Conservation (phyloP, 2,329 filamentous ascomycete genomes). For the Macroventuria anomochaeta region DNA sequence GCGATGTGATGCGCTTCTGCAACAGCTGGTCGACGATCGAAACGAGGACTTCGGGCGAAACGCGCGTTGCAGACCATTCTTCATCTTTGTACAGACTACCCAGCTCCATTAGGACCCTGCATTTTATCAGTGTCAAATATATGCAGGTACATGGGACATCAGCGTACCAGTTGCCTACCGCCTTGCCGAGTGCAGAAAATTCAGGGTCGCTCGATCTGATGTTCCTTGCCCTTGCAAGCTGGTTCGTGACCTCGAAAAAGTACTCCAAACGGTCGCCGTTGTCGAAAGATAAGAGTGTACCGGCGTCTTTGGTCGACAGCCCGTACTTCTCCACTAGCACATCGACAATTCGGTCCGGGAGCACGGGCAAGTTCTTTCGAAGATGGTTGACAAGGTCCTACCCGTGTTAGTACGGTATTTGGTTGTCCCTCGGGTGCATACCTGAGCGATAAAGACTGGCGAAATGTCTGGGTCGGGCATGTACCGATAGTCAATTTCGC, state of each 20-base stretch:
- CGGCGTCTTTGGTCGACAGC: constrained; percentile 80
- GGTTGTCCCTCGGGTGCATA: constrained; percentile 22
- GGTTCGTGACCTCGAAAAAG: constrained; percentile 70
- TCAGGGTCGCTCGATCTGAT: constrained; percentile 33
- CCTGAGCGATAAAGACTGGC: constrained; percentile 74
- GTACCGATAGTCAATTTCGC: constrained; percentile 96
- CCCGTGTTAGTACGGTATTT: constrained; percentile 11
- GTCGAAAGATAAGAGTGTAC: constrained; percentile 78
- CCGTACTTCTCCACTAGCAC: constrained; percentile 68
- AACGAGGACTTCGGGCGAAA: constrained; percentile 52
- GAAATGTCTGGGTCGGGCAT: constrained; percentile 95
- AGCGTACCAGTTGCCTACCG: constrained; percentile 63
- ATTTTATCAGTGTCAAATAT: constrained; percentile 5
- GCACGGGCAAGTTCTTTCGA: constrained; percentile 66
- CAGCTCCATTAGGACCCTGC: constrained; percentile 59
- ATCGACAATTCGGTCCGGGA: constrained; percentile 74
- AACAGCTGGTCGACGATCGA: constrained; percentile 53
- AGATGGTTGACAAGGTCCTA: constrained; percentile 71
- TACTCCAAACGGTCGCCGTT: constrained; percentile 82
- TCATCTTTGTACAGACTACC: constrained; percentile 55
- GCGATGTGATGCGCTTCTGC: constrained; percentile 56
- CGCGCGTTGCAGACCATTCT: constrained; percentile 51
- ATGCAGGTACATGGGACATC: background rate
- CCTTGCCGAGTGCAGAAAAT: constrained; percentile 48
- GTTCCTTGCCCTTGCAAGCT: constrained; percentile 21